These are phyloP conservation scores for Candida jianshihensis DNA, from an alignment of 805 yeast species.

Conservation along the genomic window DNA sequence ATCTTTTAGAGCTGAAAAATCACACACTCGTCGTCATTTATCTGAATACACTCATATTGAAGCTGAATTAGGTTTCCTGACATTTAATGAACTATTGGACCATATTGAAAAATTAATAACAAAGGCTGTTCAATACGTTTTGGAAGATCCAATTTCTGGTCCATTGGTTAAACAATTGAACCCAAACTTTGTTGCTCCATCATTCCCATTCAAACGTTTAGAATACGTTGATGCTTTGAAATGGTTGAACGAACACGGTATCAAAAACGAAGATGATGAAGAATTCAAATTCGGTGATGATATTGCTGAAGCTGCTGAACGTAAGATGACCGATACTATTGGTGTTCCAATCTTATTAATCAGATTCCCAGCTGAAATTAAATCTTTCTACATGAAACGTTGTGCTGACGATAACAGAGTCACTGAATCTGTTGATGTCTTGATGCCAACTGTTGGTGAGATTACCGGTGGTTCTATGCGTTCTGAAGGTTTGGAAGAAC, in stretches of 20 bases:
- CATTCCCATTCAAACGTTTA: slow-evolving; percentile 85
- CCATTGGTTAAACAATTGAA: slow-evolving; percentile 85
- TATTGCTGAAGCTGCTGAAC: slow-evolving; percentile 98
- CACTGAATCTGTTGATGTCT: slow-evolving; percentile 95
- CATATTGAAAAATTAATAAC: slow-evolving; percentile 81
- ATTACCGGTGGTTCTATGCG: slow-evolving; percentile 99
- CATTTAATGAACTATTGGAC: slow-evolving; percentile 76
- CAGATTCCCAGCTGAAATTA: slow-evolving; percentile 94
- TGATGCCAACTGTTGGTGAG: slow-evolving; percentile 99
- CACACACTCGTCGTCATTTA: slow-evolving; percentile 97
- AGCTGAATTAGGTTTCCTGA: slow-evolving; percentile 83
- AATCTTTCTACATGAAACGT: slow-evolving; percentile 96
- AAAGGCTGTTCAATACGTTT: slow-evolving; percentile 61
- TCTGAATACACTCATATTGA: slow-evolving; percentile 97
- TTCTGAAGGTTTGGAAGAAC: slow-evolving; percentile 73
- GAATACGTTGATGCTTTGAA: slow-evolving; percentile 84
- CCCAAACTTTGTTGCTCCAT: slow-evolving; percentile 84
- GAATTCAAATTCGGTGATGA: slow-evolving; percentile 95
- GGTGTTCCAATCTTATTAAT: slow-evolving; percentile 89
- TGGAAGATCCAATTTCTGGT: slow-evolving; percentile 89
- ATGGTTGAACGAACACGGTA: slow-evolving; percentile 94
- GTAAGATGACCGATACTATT: slow-evolving; percentile 94
- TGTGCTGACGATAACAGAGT: slow-evolving; percentile 87
- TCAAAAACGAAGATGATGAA: slow-evolving; percentile 92
- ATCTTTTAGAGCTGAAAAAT: slow-evolving; percentile 97